Conservation (phyloP, 768 basidiomycete species). For the Serendipita indica region DNA sequence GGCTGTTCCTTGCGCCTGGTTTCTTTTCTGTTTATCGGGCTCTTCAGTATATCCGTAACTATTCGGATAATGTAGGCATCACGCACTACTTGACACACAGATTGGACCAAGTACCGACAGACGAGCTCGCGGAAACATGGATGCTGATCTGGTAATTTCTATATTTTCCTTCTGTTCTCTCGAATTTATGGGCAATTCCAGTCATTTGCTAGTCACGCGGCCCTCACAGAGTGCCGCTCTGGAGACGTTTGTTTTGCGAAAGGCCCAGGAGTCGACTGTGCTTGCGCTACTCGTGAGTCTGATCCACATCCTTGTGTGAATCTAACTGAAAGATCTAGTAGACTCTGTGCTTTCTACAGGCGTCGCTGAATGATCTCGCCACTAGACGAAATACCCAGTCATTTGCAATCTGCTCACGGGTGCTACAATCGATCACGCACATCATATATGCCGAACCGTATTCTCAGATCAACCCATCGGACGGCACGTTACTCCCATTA, state of each 20-base stretch:
- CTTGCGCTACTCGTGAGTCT: constrained; percentile 82
- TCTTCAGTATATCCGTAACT: constrained; percentile 67
- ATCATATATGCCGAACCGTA: constrained; percentile 82
- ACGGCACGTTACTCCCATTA: constrained; percentile 32
- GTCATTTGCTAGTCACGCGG: constrained; percentile 86
- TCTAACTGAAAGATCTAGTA: constrained; percentile 21
- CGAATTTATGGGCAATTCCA: constrained; percentile 22
- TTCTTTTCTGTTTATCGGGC: constrained; percentile 94
- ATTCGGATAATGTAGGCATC: constrained; percentile 80
- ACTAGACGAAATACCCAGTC: constrained; percentile 50
- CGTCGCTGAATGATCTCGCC: constrained; percentile 71
- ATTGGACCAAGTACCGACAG: constrained; percentile 44
- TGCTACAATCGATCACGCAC: constrained; percentile 82
- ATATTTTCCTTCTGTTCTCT: neutral
- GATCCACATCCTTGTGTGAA: constrained; percentile 15
- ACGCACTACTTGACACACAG: constrained; percentile 77
- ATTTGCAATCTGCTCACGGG: constrained; percentile 82
- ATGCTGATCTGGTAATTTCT: constrained; percentile 61
- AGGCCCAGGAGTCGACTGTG: constrained; percentile 82
- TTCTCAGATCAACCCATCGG: constrained; percentile 52
- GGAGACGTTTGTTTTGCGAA: constrained; percentile 84
- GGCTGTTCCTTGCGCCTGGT: constrained; percentile 79
- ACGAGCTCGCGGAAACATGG: constrained; percentile 74
- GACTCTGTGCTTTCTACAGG: constrained; percentile 99
- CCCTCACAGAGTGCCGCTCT: constrained; percentile 85